These are phyloP conservation scores for Chlorella vulgaris DNA, from an alignment of 139 green algal genomes.

Conservation along the genomic window DNA sequence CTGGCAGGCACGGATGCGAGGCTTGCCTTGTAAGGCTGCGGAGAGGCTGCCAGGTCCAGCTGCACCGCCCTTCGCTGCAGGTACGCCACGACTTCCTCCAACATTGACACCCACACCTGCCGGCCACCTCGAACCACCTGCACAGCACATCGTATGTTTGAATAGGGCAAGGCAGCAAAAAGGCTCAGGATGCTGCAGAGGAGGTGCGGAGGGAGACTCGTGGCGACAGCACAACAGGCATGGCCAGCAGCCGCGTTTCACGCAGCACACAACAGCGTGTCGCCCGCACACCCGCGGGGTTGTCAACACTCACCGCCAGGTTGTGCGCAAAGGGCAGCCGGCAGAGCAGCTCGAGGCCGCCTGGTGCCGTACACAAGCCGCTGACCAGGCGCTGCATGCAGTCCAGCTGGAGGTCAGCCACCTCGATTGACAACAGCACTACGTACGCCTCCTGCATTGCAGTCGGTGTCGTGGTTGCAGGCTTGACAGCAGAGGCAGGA, in stretches of 20 bases:
- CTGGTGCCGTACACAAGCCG: conserved; percentile 1
- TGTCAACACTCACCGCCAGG: neutral
- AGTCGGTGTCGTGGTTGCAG: neutral
- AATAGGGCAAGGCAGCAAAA: neutral
- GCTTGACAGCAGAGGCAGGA: neutral
- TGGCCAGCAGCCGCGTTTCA: too few species aligned
- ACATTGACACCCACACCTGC: conserved; percentile 27
- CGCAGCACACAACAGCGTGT: neutral
- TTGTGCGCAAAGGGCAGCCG: conserved; percentile 37
- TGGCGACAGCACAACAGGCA: too few species aligned
- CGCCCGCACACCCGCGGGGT: neutral
- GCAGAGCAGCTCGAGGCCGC: conserved; percentile 34
- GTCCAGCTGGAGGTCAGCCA: conserved; percentile 44
- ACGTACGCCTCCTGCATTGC: conserved; percentile 47
- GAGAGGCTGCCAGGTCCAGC: conserved; percentile 12
- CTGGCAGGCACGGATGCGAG: too few species aligned
- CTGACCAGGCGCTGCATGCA: conserved; percentile 43
- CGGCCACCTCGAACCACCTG: neutral
- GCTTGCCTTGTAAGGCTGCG: conserved; percentile 43
- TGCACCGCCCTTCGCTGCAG: conserved; percentile 33
- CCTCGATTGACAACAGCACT: conserved; percentile 35
- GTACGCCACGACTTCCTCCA: conserved; percentile 35
- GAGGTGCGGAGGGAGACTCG: too few species aligned
- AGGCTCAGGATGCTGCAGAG: neutral
- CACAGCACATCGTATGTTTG: neutral